Evolutionary conservation across 352 stramenopile genomes (phyloP).

Genomic region (Phytophthora capsici): DNA sequence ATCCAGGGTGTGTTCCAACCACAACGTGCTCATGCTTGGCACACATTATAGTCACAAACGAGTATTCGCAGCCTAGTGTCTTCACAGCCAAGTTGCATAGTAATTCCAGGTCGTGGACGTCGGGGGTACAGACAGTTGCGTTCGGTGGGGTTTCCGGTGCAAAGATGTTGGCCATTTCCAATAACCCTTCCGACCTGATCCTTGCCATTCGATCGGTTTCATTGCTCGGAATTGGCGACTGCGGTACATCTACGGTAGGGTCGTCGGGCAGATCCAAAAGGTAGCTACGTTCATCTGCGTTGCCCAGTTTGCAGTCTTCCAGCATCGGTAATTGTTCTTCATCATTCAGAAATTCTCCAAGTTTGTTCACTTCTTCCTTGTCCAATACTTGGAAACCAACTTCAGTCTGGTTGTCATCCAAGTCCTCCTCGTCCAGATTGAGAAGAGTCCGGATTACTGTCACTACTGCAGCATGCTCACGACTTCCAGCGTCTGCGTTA

Average conservation of each 20-base stretch:
- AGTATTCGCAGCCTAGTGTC: conserved; percentile 52
- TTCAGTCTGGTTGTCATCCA: not conserved
- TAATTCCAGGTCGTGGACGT: conserved; percentile 51
- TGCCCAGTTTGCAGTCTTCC: conserved; percentile 25
- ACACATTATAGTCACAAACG: conserved; percentile 58
- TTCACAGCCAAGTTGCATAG: conserved; percentile 52
- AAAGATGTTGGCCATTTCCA: conserved; percentile 18
- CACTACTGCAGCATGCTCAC: conserved; percentile 12
- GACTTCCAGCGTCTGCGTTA: conserved; percentile 2
- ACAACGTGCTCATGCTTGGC: conserved; percentile 47
- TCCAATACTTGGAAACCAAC: conserved; percentile 8
- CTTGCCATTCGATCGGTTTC: conserved; percentile 30
- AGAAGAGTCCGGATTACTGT: conserved; percentile 27
- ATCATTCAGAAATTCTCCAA: conserved; percentile 15
- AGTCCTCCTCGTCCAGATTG: not conserved
- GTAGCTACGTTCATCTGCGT: conserved; percentile 24
- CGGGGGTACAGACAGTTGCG: conserved; percentile 6
- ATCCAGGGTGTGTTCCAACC: conserved; percentile 34
- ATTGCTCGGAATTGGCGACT: conserved; percentile 31
- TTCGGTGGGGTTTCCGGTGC: conserved; percentile 20
- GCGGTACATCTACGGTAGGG: conserved; percentile 14
- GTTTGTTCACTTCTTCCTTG: conserved; percentile 1
- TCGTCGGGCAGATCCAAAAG: conserved; percentile 25
- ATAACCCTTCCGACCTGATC: conserved; percentile 9
- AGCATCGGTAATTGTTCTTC: conserved; percentile 1